Evolutionary conservation across 1,139 yeast species (phyloP), one percentile per base, ranked within the genome.

Genomic region (Yamadazyma diospyri): DNA sequence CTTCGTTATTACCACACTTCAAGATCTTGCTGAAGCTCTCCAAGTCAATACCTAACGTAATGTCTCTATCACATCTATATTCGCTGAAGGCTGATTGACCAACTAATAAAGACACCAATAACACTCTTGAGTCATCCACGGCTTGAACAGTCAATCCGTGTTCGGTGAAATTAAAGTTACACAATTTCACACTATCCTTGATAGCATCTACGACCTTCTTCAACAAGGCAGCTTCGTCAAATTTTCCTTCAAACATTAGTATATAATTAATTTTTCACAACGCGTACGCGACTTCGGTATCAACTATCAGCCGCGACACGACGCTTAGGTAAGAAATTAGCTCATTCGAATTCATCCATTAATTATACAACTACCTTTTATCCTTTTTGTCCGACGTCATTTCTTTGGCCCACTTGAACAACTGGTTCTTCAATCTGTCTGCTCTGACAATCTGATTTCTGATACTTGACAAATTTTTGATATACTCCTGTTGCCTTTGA

Each of bases 81-180:
- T 84, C 92, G 40, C 78, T 72, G 67, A 92, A 92, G n/a, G 95
- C 94, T 44, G 86, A 89, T 47, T 81, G 78, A 37, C 94, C 95
- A 48, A 92, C 83, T 51, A 85, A 76, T 48, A 92, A 70, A 10
- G 96, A 84, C 27, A 92, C 96, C 47, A 92, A 73, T 45, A 92
- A 78, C 41, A 92, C 97, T 71, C 97, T 87, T 22, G 98, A 88
- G 55, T 88, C 95, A 63, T 92, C 99, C 50, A 92, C 94, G 15
- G 98, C 97, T 67, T 92, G 97, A 16, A 94, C 94, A 13, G 95
- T 84, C 51, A 92, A 82, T 44, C 99, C 99, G 45, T 81, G 78
- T 60, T 86, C 95, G 14, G 95, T 79, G 66, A 97, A 92, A 65
- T 89, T 94, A 72, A 92, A 87, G 73, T 92, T 92, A 69, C 97